Conservation (phyloP, 352 stramenopile genomes). For the Hyaloperonospora arabidopsidis region DNA sequence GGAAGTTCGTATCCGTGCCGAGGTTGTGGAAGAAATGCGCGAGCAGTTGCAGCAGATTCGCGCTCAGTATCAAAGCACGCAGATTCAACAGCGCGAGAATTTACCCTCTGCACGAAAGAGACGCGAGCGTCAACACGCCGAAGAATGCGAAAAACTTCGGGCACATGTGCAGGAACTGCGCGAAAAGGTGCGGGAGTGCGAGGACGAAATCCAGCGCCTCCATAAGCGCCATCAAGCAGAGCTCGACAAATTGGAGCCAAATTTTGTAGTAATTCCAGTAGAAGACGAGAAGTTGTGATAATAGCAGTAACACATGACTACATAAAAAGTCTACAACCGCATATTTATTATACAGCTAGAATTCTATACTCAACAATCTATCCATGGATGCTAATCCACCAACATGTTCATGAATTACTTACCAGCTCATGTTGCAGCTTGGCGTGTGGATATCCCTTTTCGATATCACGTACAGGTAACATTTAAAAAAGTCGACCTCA, state of each 20-base stretch:
- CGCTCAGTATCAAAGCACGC: conserved; percentile 41
- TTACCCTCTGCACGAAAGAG: conserved; percentile 32
- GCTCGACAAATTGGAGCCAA: conserved; percentile 26
- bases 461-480: no score
- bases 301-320: not conserved
- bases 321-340: no score
- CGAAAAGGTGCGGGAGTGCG: conserved; percentile 61
- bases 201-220: conserved; percentile 79
- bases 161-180: conserved; percentile 54
- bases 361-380: no score
- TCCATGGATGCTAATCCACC: no score
- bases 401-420: no score
- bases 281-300: conserved; percentile 19
- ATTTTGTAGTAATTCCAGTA: conserved; percentile 19
- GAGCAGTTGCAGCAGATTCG: conserved; percentile 61
- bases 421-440: no score
- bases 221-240: conserved; percentile 48
- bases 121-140: conserved; percentile 29
- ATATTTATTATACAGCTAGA: no score
- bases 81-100: conserved; percentile 27
- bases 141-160: conserved; percentile 51
- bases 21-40: conserved; percentile 69
- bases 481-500: no score
- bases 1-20: conserved; percentile 48
- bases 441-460: no score